Base-by-base conservation (phyloP, 176 grass and related monocot genomes). In the Triticum urartu region DNA sequence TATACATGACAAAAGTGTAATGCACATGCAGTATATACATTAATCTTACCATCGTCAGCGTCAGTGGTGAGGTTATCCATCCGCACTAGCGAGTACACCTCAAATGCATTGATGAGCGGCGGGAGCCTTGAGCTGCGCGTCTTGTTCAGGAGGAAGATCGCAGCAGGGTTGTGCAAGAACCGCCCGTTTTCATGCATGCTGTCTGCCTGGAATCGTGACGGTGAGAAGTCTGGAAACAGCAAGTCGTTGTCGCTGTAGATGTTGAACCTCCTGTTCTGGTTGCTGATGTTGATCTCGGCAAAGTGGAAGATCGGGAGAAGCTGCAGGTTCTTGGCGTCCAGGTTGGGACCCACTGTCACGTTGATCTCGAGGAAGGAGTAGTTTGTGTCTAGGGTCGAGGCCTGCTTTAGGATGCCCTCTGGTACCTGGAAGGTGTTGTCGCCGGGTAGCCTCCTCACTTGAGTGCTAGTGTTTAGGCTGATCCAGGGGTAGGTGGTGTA, bases 261-360 rank as follows among this genome's bases (percentile, higher is more conserved):
- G 21, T 75, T 18, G 0, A 84, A 78, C 4, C 4, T 13, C 6
- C 79, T 25, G 43, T 48, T 77, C 5, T 15, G 67, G 25, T 15
- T 47, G 77, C 1, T 35, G 5, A 0, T 4, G 14, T 18, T 18
- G 13, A 87, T 14, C 42, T 81, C 86, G 1, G 69, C 24, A 4
- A 82, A 87, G 86, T 87, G 68, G 43, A 82, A 82, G 35, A 87
- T 74, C 1, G 60, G 38, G 32, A 81, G 71, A 26, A 77, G 24
- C 39, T 64, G 18, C 17, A 76, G 26, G 18, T 5, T 32, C 47
- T 1, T 9, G 4, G 4, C 5, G 6, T 34, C 26, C 0, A 24
- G 0, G 54, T 64, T 48, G 56, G 2, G 11, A 4, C 0, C 11
- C 26, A 0, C 11, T 0, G 0, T 0, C 14, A 79, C 34, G 34